These are phyloP conservation scores for Kurtzmaniella quercitrusa DNA, from an alignment of 1,139 yeast genomes.

Conservation along the genomic window DNA sequence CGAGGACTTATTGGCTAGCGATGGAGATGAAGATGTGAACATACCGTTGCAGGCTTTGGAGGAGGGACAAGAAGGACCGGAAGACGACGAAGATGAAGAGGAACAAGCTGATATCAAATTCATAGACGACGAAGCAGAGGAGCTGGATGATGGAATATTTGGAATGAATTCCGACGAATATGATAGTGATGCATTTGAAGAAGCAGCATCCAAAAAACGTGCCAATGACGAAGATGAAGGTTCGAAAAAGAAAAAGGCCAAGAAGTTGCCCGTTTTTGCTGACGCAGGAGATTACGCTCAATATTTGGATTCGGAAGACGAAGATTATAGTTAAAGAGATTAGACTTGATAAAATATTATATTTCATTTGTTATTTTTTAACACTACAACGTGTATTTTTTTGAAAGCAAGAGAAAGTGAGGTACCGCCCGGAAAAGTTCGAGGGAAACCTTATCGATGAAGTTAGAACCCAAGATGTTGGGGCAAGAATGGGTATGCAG, in stretches of 20 bases:
- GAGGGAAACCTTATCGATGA: too few species aligned
- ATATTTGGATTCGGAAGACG: constrained; percentile 64
- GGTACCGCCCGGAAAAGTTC: too few species aligned
- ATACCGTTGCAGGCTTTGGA: constrained; percentile 21
- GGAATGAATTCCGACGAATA: constrained; percentile 34
- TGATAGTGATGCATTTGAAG: constrained; percentile 29
- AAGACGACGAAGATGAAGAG: constrained; percentile 11
- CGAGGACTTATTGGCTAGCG: constrained; percentile 13
- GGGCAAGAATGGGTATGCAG: too few species aligned
- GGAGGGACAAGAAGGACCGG: constrained; percentile 11
- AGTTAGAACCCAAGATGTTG: too few species aligned
- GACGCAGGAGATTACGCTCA: constrained; percentile 86
- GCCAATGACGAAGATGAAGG: constrained; percentile 13
- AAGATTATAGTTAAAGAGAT: constrained; percentile 26
- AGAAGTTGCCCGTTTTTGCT: constrained; percentile 79
- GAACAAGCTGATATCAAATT: constrained; percentile 5
- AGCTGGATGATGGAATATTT: constrained; percentile 21
- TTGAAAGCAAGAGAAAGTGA: too few species aligned
- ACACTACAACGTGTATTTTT: too few species aligned
- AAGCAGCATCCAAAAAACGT: constrained; percentile 19
- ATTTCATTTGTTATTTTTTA: neutral
- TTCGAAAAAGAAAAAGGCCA: constrained; percentile 51
- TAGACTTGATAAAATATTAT: neutral
- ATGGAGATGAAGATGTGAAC: neutral
- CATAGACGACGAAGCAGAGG: constrained; percentile 13